Base-by-base conservation (phyloP, 345 rosid genomes). In the Isatis tinctoria region DNA sequence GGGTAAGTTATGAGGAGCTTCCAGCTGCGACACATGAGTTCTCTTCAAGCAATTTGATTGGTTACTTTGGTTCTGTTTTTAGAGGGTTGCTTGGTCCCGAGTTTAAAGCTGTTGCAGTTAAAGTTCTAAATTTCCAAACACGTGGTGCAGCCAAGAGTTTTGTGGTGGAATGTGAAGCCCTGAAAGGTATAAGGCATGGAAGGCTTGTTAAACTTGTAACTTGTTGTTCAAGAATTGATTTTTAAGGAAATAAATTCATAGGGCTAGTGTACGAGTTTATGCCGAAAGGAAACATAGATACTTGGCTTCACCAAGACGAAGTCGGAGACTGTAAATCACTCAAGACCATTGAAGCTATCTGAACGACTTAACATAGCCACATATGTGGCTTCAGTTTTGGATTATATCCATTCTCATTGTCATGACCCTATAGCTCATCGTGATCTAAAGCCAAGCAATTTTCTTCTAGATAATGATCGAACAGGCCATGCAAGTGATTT, bases 201-300 rank as follows among this genome's bases (percentile, higher is more conserved):
- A 87, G 83, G 60, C 82, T 85, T 9, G 72, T 85, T 60, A 67
- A 67, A 39, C 40, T 85, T 4, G 47, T 85, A 22, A 80, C 86
- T 20, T 80, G 71, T 37, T 87, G 89, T 61, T 78, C 84, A 4
- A 85, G 87, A 60, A 43, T 83, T 8, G 87, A 87, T 52, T 59
- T 49, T 28, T 28, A 75, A 12, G 82, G 87, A 49, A 79, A 85
- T 65, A 80, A 79, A 24, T 87, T 87, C 76, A 87, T 79, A 76
- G 89, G 89, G 10, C 69, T 83, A 7, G 56, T 87, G 11, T 80
- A 65, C 18, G 79, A 83, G 44, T 83, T 80, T 74, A 83, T 87
- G 89, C 57, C 54, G 27, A 48, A 48, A 2, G 54, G 54, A 10
- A 48, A 20, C 28, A 13, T 48, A 48, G 28, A 48, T 13, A 20